Base-by-base conservation (phyloP, 2,329 filamentous ascomycete genomes). In the Botrytis sinoallii region DNA sequence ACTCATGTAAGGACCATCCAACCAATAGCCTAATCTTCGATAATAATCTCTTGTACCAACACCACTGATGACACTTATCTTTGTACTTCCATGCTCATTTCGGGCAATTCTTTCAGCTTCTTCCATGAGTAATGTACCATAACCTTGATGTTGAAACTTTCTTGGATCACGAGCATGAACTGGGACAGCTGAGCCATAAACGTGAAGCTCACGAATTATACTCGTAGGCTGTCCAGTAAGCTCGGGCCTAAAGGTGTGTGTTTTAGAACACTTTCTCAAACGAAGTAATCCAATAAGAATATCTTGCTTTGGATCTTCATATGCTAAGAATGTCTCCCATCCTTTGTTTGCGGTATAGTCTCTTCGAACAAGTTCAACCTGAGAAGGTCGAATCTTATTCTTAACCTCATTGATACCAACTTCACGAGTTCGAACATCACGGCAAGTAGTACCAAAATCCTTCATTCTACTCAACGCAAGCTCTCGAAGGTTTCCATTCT, bases 361-460 rank as follows among this genome's bases (percentile, higher is more conserved):
- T 77, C 96, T 89, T 40, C 96, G 91, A 44, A 99, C 92, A 32
- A 99, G 90, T 85, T 99, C 96, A 74, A 99, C 93, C 82, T 99
- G 95, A 77, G 95, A 97, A 0, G 96, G 96, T 1, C 95, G 89
- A 78, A 99, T 98, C 86, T 98, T 98, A 86, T 99, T 91, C 86
- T 99, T 99, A 77, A 99, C 95, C 84, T 99, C 96, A 82, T 99
- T 99, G 84, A 99, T 95, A 74, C 96, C 96, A 38, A 99, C 96
- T 84, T 99, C 96, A 75, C 96, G 90, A 2, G 96, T 99, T 22
- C 96, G 91, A 38, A 99, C 96, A 80, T 99, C 96, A 76, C 97
- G 93, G 82, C 97, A 99, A 1, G 93, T 94, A 0, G 96, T 99
- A 68, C 97, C 97, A 78, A 99, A 98, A 82, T 99, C 96, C 83